Evolutionary conservation across 2,329 filamentous ascomycete genomes (phyloP).

Genomic region (Claviceps quebecensis): DNA sequence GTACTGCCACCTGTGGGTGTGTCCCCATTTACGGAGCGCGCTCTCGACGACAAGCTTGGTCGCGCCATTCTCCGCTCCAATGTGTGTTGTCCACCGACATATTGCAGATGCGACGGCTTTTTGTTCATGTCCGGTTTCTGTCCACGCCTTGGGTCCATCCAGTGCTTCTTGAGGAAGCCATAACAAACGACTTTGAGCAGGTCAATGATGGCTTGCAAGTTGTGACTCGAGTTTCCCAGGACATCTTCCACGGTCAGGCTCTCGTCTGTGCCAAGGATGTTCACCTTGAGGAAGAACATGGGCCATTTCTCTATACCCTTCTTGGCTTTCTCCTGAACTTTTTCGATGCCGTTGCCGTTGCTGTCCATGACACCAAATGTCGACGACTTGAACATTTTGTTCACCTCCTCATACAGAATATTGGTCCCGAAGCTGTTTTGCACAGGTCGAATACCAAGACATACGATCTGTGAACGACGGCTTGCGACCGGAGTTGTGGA

Average conservation of each 20-base stretch:
- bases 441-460: conserved; percentile 58
- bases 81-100: background rate
- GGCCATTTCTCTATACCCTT: conserved; percentile 73
- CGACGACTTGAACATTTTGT: conserved; percentile 61
- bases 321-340: conserved; percentile 33
- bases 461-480: conserved; percentile 67
- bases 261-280: conserved; percentile 18
- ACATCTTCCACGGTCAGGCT: conserved; percentile 22
- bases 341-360: conserved; percentile 21
- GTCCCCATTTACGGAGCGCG: background rate
- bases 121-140: conserved; percentile 5
- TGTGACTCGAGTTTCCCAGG: conserved; percentile 31
- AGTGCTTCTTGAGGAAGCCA: conserved; percentile 62
- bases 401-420: conserved; percentile 63
- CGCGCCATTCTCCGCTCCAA: background rate
- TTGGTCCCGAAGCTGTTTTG: conserved; percentile 40
- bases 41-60: background rate
- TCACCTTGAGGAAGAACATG: conserved; percentile 72
- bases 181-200: conserved; percentile 55
- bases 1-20: background rate
- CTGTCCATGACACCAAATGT: conserved; percentile 55
- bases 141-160: conserved; percentile 43
- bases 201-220: conserved; percentile 36
- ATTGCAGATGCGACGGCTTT: background rate
- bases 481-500: conserved; percentile 57